These are phyloP conservation scores for Talaromyces sp. DNA, from an alignment of 2,329 filamentous ascomycete genomes.

Conservation along the genomic window DNA sequence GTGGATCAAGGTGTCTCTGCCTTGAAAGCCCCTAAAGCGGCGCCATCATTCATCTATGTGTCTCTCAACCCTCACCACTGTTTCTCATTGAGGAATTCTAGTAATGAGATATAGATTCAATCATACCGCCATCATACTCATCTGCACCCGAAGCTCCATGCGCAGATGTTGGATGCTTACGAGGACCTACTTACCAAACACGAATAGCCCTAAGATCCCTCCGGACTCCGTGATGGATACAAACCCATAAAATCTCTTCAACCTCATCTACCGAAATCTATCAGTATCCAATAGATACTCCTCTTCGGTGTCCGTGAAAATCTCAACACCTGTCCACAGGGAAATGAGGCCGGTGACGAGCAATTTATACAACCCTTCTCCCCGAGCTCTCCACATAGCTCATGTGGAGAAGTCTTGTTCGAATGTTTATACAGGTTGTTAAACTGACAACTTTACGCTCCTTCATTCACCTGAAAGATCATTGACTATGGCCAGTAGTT, in stretches of 20 bases:
- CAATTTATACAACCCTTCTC: not conserved
- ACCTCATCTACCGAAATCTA: not conserved
- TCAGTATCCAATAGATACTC: not conserved
- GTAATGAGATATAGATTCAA: too few species aligned
- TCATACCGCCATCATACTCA: too few species aligned
- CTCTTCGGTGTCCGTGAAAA: not conserved
- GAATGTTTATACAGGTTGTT: too few species aligned
- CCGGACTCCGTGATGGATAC: not conserved
- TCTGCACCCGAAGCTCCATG: too few species aligned
- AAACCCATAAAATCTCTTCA: not conserved
- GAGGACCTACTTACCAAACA: not conserved
- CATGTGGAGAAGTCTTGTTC: not conserved
- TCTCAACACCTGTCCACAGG: not conserved
- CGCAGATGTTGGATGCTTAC: too few species aligned
- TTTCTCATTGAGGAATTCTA: not conserved
- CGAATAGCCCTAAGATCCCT: not conserved
- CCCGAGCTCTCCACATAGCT: conserved; percentile 4
- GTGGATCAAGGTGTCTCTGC: not conserved
- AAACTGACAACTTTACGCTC: not conserved
- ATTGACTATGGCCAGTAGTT: not conserved
- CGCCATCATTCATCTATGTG: not conserved
- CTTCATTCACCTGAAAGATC: not conserved
- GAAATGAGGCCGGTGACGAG: not conserved
- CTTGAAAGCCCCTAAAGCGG: not conserved
- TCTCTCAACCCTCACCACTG: not conserved